Evolutionary conservation across 371 early-diverging fungal species (phyloP), one percentile per base, ranked within the genome.

Genomic region (Rhizopus microsporus): DNA sequence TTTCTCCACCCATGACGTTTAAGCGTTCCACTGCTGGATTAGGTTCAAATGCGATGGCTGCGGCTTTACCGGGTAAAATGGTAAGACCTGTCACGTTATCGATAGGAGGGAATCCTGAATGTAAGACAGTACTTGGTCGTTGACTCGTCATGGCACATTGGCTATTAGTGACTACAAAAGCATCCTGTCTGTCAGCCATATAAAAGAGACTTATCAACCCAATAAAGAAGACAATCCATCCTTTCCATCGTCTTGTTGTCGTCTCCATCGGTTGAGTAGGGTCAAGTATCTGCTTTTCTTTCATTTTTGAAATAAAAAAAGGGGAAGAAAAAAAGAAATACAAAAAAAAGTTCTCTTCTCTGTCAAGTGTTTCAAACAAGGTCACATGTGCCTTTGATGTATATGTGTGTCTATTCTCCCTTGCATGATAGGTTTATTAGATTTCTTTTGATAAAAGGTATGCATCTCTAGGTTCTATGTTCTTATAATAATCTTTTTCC

Each of bases 401-500:
- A 23, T 23, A 2, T 23, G 23, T 23, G 23, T 23, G 23, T 23
- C 23, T 23, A 23, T 23, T 23, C 23, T 23, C 23, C 23, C 23
- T 23, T 23, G 23, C 23, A 23, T 23, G 23, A 23, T 23, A 23
- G 23, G 23, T 23, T 23, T 23, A 23, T 23, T 58, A 68, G 50
- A 70, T 63, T 16, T 51, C 45, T 65, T 80, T 83, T 56, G 74
- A 74, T 47, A 95, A 77, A 54, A 87, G 71, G 67, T 83, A 88
- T 4, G 97, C 97, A 66, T 93, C 88, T 46, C 88, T 80, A 23
- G 91, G 93, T 17, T 84, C 83, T 49, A 97, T 89, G 48, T 89
- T 84, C 51, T 82, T 85, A 71, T 98, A 98, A 67, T 98, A 98
- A 57, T 89, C 86, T 58, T 84, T 78, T n/a, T 92, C 85, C 31